Base-by-base conservation (phyloP, 2,329 filamentous ascomycete species). In the Colletotrichum lentis region DNA sequence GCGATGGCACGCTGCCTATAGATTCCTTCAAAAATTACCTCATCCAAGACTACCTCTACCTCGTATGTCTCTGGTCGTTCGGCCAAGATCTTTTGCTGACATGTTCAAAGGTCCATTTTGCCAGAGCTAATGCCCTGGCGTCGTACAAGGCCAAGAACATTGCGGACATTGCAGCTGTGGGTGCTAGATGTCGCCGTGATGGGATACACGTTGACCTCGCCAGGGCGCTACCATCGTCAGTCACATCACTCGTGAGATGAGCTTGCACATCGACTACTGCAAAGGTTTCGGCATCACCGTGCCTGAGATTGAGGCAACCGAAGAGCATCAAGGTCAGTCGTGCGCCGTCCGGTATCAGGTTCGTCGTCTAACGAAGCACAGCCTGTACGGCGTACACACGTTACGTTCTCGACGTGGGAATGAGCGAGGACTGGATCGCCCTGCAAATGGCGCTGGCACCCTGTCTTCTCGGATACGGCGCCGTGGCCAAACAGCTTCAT, bases 11-110 rank as follows among this genome's bases (percentile, higher is more conserved):
- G 8, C 81, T 98, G 22, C 90, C 92, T 0, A 73, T 91, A 1
- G 87, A 91, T 50, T 90, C 89, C 0, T 98, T 97, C 83, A 96
- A 94, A 77, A 86, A 91, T 46, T 98, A 97, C 76, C 87, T 98
- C 64, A 85, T 96, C 11, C 95, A 98, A 74, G 95, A 98, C 74
- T 97, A 97, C 74, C 83, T 97, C 5, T 98, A 96, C 75, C 81
- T 97, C 50, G 91, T 96, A 73, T 49, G 84, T 75, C 18, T 20
- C 12, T 0, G 14, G 20, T 10, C 0, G 2, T 10, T 16, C 22
- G 3, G 5, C 31, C 12, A 41, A 10, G 2, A 27, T 14, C 1
- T n/a, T 14, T 47, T 37, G 20, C 57, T 70, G 11, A 70, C 37
- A 1, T 44, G 8, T 5, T 12, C 6, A 0, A 35, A 94, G 90